These are phyloP conservation scores for Fulvia fulva DNA, from an alignment of 2,329 filamentous ascomycete genomes.

Conservation along the genomic window DNA sequence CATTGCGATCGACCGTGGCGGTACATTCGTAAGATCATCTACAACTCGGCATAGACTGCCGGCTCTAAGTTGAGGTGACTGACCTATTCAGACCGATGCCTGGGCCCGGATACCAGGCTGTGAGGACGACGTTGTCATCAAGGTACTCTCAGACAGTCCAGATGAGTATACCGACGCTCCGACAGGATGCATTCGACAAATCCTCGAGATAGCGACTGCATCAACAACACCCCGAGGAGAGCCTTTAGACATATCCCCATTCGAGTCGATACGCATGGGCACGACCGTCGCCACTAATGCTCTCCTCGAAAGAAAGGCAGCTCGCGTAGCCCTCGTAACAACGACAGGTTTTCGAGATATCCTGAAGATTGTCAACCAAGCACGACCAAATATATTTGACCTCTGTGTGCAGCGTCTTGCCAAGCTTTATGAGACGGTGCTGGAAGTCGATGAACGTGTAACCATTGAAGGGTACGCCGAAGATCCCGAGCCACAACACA, in stretches of 20 bases:
- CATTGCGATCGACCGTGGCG: constrained; percentile 23
- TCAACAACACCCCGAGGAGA: constrained; percentile 17
- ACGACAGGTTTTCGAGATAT: constrained; percentile 83
- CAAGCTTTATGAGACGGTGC: constrained; percentile 72
- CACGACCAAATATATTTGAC: constrained; percentile 81
- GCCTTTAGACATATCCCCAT: constrained; percentile 13
- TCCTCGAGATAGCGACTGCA: constrained; percentile 25
- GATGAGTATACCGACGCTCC: constrained; percentile 32
- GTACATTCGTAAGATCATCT: constrained; percentile 21
- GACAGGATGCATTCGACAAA: constrained; percentile 31
- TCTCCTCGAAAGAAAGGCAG: constrained; percentile 79
- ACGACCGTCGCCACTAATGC: constrained; percentile 94
- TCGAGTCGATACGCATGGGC: constrained; percentile 21
- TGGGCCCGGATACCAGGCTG: constrained; percentile 5
- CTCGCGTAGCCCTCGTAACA: constrained; percentile 77
- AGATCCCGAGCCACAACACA: constrained; percentile 44
- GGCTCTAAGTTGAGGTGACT: not conserved
- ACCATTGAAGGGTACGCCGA: constrained; percentile 78
- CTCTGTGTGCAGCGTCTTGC: constrained; percentile 79
- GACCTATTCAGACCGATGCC: not conserved
- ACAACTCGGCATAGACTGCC: not conserved
- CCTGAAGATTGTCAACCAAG: constrained; percentile 81
- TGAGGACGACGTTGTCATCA: constrained; percentile 30
- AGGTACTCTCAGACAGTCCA: constrained; percentile 31
- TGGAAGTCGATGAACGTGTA: constrained; percentile 85